Conservation (phyloP, 2,329 filamentous ascomycete species). For the Monosporascus sp. region DNA sequence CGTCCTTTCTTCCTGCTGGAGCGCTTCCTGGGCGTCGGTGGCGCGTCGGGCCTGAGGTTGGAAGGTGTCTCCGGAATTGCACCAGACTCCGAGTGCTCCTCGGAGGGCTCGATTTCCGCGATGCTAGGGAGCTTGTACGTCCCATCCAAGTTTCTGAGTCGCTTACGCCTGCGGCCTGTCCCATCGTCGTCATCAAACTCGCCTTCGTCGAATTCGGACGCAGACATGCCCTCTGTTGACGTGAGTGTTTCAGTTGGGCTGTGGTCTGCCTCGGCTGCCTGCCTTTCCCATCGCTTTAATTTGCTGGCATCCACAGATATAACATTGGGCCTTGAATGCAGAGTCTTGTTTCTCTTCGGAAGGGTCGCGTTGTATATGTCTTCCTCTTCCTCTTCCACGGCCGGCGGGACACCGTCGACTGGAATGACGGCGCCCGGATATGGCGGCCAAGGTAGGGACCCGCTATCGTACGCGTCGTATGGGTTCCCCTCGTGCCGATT, state of each 20-base stretch:
- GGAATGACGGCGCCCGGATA: slow-evolving; percentile 7
- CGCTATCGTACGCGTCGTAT: not conserved
- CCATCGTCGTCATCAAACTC: not conserved
- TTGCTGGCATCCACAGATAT: too few relatives aligned
- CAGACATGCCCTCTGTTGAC: not conserved
- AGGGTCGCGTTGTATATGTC: not conserved
- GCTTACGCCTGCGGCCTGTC: slow-evolving; percentile 3
- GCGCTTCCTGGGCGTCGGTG: slow-evolving; percentile 2
- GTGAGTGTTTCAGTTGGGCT: not conserved
- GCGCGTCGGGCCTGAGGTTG: slow-evolving; percentile 8
- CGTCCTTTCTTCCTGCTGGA: not conserved
- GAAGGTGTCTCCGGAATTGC: slow-evolving; percentile 15
- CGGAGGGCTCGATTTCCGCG: slow-evolving; percentile 6
- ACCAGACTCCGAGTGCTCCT: slow-evolving; percentile 20
- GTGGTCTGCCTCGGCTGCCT: too few relatives aligned
- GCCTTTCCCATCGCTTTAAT: too few relatives aligned
- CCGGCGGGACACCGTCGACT: not conserved
- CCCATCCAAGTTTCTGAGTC: not conserved
- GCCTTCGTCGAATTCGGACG: not conserved
- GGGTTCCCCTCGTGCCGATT: not conserved
- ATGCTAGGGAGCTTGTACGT: not conserved
- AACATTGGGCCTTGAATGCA: too few relatives aligned
- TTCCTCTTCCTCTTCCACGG: not conserved
- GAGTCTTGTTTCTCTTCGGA: not conserved
- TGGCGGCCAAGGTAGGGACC: slow-evolving; percentile 12